phyloP scores from a whole-genome alignment of 441 rosid species.

The Biscutella laevigata region DNA sequence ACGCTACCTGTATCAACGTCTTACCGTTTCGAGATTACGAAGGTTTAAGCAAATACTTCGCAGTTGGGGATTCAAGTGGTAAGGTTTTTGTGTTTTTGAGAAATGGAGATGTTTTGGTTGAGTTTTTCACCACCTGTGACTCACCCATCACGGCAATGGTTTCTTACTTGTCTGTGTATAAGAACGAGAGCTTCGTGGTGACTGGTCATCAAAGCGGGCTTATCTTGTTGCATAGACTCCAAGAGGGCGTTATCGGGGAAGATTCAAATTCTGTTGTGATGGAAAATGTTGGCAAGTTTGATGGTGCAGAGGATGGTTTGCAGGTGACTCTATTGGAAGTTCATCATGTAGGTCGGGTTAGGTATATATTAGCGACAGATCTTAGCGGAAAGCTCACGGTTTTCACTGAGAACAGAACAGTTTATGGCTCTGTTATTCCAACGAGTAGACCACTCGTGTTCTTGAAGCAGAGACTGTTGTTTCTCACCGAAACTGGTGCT shows the following conservation, averaged over 20 bases:
- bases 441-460: conserved; percentile 65
- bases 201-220: conserved; percentile 74
- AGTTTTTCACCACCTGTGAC: conserved; percentile 39
- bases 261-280: conserved; percentile 46
- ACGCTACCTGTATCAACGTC: conserved; percentile 55
- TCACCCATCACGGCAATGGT: conserved; percentile 71
- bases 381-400: conserved; percentile 55
- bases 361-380: conserved; percentile 63
- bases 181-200: conserved; percentile 69
- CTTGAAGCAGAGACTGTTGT: conserved; percentile 88
- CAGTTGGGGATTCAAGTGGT: conserved; percentile 82
- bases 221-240: conserved; percentile 57
- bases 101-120: conserved; percentile 73
- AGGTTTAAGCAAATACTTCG: conserved; percentile 79
- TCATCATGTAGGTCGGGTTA: conserved; percentile 78
- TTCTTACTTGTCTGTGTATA: conserved; percentile 60
- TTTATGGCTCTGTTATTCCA: conserved; percentile 63
- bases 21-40: conserved; percentile 75
- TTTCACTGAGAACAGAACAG: conserved; percentile 59
- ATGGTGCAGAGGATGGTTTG: conserved; percentile 25
- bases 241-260: conserved; percentile 51
- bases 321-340: conserved; percentile 61
- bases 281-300: conserved; percentile 49
- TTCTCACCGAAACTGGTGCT: conserved; percentile 86
- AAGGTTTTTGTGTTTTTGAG: conserved; percentile 58